Evolutionary conservation across 345 rosid genomes (phyloP).

Genomic region (Murraya koenigii): DNA sequence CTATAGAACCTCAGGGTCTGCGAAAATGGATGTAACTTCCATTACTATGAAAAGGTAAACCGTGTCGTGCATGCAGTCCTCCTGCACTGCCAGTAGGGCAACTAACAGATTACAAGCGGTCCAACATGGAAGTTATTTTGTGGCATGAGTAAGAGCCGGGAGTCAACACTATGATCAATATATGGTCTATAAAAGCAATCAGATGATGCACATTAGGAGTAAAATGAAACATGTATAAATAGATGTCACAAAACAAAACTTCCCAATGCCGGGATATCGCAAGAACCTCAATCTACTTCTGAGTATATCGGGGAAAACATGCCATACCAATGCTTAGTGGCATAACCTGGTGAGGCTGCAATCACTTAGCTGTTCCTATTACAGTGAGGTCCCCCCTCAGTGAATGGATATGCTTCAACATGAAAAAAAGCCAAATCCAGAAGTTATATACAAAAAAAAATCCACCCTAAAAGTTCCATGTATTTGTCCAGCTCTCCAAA

Average conservation of each 20-base stretch:
- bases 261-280: constrained; percentile 21
- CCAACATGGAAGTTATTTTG: too few relatives aligned
- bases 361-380: constrained; percentile 17
- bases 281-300: constrained; percentile 21
- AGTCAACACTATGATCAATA: not conserved
- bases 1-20: not conserved
- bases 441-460: constrained; percentile 37
- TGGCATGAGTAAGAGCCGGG: not conserved
- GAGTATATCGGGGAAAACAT: constrained; percentile 15
- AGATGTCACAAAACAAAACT: constrained; percentile 28
- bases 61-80: too few relatives aligned
- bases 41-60: not conserved
- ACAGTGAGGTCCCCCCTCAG: constrained; percentile 14
- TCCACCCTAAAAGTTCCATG: constrained; percentile 29
- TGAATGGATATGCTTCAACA: constrained; percentile 14
- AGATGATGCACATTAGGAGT: constrained; percentile 11
- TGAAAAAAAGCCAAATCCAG: constrained; percentile 22
- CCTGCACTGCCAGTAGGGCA: too few relatives aligned
- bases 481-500: constrained; percentile 22
- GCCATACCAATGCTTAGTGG: constrained; percentile 17
- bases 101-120: too few relatives aligned
- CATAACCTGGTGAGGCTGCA: constrained; percentile 1
- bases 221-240: constrained; percentile 16
- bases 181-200: constrained; percentile 20
- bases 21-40: not conserved